Evolutionary conservation across 306 rosid genomes (phyloP).

Genomic region (Glycine tomentella): DNA sequence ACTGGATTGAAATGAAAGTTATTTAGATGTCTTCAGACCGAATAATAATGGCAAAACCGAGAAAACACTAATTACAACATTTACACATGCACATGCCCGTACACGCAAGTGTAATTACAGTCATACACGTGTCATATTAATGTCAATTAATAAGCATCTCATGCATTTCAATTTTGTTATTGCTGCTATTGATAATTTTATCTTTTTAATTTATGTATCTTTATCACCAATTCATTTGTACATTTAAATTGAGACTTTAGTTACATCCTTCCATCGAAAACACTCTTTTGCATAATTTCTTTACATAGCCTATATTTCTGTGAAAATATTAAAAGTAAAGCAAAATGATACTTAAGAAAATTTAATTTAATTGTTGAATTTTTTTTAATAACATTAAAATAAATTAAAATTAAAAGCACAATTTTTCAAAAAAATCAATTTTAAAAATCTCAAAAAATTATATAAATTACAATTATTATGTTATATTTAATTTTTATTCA

Average conservation of each 20-base stretch:
- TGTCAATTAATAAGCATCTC: no score
- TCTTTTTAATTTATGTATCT: no score
- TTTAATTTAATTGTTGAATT: background rate
- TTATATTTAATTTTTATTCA: background rate
- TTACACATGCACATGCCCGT: background rate
- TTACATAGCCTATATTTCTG: background rate
- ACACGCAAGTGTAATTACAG: no score
- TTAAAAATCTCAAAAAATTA: conserved; percentile 21
- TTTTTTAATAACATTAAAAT: background rate
- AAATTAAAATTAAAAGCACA: background rate
- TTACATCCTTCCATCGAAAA: background rate
- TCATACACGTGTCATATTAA: no score
- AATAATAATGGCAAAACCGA: no score
- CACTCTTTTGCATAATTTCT: background rate
- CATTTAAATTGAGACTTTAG: no score
- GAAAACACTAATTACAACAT: background rate
- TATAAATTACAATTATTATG: no score
- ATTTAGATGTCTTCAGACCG: conserved; percentile 15
- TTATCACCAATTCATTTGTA: no score
- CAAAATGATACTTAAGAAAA: background rate
- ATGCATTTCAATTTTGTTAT: no score
- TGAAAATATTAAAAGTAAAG: background rate
- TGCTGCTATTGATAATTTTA: no score
- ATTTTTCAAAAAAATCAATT: background rate
- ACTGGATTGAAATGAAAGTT: conserved; percentile 43